Conservation (phyloP, 441 rosid species). For the Adansonia madagascariensis region DNA sequence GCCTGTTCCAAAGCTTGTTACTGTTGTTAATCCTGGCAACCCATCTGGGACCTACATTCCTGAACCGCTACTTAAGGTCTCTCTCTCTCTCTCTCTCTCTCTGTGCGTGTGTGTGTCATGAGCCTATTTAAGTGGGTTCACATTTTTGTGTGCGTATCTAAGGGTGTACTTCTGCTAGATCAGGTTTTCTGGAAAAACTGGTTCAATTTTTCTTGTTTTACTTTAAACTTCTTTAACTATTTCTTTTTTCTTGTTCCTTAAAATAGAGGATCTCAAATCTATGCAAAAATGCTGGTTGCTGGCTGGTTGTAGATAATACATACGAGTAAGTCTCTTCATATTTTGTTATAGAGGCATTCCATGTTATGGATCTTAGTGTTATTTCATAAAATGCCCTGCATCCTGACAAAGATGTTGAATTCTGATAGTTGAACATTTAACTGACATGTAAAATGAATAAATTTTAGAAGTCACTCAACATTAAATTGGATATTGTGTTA, state of each 20-base stretch:
- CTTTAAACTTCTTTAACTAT: conserved; percentile 28
- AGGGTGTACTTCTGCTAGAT: conserved; percentile 4
- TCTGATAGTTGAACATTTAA: not conserved
- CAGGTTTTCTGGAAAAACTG: not conserved
- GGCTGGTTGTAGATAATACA: conserved; percentile 98
- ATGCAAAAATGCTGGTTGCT: conserved; percentile 83
- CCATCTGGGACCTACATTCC: conserved; percentile 95
- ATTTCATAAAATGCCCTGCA: not conserved
- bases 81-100: conserved; percentile 26
- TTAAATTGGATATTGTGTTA: not conserved
- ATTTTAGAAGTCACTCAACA: not conserved
- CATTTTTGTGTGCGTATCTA: not conserved
- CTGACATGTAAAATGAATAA: not conserved
- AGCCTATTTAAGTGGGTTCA: not conserved
- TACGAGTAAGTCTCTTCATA: conserved; percentile 73
- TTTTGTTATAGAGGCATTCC: conserved; percentile 7
- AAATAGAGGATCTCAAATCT: conserved; percentile 85
- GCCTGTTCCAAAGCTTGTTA: conserved; percentile 91
- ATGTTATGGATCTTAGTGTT: not conserved
- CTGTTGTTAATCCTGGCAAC: conserved; percentile 95
- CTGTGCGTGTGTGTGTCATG: not conserved
- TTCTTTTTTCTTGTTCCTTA: conserved; percentile 31
- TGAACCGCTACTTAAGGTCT: conserved; percentile 79
- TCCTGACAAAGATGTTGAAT: not conserved
- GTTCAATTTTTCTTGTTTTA: conserved; percentile 16